phyloP scores from a whole-genome alignment of 805 yeast genomes.

The Hanseniaspora lindneri region DNA sequence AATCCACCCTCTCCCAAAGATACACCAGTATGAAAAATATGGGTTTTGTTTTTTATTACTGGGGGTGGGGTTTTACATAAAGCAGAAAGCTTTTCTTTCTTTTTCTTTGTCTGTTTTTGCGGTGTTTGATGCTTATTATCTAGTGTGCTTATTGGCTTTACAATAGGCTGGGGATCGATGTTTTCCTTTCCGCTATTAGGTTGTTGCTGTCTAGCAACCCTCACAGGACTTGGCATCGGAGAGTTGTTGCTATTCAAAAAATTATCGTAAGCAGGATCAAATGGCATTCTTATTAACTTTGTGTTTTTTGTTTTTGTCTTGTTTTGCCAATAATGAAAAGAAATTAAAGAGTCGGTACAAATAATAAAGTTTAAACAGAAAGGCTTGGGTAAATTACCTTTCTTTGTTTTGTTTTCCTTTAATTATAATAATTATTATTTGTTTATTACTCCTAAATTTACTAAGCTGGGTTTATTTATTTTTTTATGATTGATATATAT shows the following conservation, averaged over 20 bases:
- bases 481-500: too few species aligned
- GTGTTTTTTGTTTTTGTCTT: too few species aligned
- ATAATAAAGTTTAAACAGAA: too few species aligned
- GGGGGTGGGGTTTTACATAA: slow-evolving; percentile 96
- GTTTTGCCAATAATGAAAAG: too few species aligned
- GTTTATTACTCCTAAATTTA: too few species aligned
- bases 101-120: slow-evolving; percentile 37
- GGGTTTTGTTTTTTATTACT: slow-evolving; percentile 77
- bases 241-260: slow-evolving; percentile 13
- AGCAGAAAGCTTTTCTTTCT: slow-evolving; percentile 79
- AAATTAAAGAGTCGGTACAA: too few species aligned
- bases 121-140: slow-evolving; percentile 23
- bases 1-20: slow-evolving; percentile 97
- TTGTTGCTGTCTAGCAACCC: slow-evolving; percentile 8
- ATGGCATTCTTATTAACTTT: slow-evolving; percentile 11
- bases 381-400: too few species aligned
- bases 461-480: too few species aligned
- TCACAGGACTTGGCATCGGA: slow-evolving; percentile 14
- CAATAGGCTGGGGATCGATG: slow-evolving; percentile 16
- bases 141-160: slow-evolving; percentile 15
- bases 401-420: too few species aligned
- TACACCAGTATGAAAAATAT: slow-evolving; percentile 79
- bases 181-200: slow-evolving; percentile 20
- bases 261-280: slow-evolving; percentile 13
- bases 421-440: too few species aligned